Evolutionary conservation across 164 flowering plant genomes (phyloP), one percentile per base, ranked within the genome.

Genomic region (grape (Vitis vinifera)): DNA sequence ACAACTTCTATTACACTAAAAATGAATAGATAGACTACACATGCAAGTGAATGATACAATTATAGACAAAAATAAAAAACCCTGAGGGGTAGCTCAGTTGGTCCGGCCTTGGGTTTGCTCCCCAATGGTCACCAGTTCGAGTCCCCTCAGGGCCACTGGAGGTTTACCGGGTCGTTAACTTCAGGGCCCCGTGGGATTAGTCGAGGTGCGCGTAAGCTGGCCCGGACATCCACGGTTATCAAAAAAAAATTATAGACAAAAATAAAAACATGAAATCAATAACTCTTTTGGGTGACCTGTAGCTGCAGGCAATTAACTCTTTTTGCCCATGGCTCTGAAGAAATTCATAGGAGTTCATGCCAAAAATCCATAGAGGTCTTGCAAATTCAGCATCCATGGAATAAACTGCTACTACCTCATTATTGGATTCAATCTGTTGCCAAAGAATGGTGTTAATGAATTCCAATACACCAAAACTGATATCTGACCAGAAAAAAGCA

Each of bases 321-420:
- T 73, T 76, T 50, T 80, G 70, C 29, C 72, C 80, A 63, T 72
- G 55, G 23, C 77, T 76, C 75, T 66, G 70, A 70, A 95, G 58
- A 71, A 95, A 74, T 59, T 90, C 98, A 81, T 91, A 95, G 10
- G 99, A 90, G 73, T 77, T 87, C 52, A 79, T 75, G 56, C 99
- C 99, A 79, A 93, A 95, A 77, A 84, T 85, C 99, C 99, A 95
- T 27, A 90, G 66, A 12, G 98, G 98, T 72, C 80, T 84, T 13
- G 98, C 69, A 79, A 93, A 95, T 81, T 95, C 99, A 68, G 99
- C 98, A 79, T 91, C 80, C 84, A 91, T 55, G 11, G 88, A 71
- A 73, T 88, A 85, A 70, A 95, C 68, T 29, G 88, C 72, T 53
- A 79, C 31, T 59, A 88, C 89, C 79, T 87, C 82, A 76, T 93